Conservation (phyloP, 2,329 filamentous ascomycete genomes). For the Colletotrichum graminicola region DNA sequence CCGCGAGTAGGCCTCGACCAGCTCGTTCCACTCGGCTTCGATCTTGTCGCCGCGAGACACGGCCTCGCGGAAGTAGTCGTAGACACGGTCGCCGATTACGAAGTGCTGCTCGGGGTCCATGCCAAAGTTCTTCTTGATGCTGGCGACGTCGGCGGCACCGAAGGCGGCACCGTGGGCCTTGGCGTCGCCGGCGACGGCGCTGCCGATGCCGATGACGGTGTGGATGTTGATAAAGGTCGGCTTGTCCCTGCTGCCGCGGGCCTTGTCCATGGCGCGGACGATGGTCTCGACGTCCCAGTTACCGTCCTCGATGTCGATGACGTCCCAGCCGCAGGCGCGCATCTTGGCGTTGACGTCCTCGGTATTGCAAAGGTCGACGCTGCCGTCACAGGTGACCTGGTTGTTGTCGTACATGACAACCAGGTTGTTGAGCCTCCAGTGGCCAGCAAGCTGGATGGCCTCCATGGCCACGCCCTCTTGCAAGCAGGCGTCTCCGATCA, state of each 20-base stretch:
- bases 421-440: conserved; percentile 67
- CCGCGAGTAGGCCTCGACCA: conserved; percentile 57
- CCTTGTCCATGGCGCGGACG: conserved; percentile 60
- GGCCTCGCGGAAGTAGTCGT: conserved; percentile 63
- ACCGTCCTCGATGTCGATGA: conserved; percentile 66
- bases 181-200: conserved; percentile 61
- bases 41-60: conserved; percentile 57
- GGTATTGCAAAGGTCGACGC: conserved; percentile 63
- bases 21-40: conserved; percentile 60
- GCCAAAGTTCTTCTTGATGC: conserved; percentile 51
- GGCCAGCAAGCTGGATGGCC: conserved; percentile 67
- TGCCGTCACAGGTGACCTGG: conserved; percentile 70
- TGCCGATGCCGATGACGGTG: conserved; percentile 68
- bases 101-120: conserved; percentile 53
- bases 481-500: conserved; percentile 69
- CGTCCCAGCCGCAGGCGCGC: conserved; percentile 67
- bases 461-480: conserved; percentile 70
- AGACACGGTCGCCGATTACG: conserved; percentile 58
- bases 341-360: conserved; percentile 71
- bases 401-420: conserved; percentile 72
- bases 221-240: conserved; percentile 70
- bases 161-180: conserved; percentile 70
- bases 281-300: conserved; percentile 61
- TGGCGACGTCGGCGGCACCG: conserved; percentile 64
- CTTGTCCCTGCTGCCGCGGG: conserved; percentile 57